Evolutionary conservation across 352 stramenopile species (phyloP), one percentile per base, ranked within the genome.

Genomic region (Phytopythium vexans): DNA sequence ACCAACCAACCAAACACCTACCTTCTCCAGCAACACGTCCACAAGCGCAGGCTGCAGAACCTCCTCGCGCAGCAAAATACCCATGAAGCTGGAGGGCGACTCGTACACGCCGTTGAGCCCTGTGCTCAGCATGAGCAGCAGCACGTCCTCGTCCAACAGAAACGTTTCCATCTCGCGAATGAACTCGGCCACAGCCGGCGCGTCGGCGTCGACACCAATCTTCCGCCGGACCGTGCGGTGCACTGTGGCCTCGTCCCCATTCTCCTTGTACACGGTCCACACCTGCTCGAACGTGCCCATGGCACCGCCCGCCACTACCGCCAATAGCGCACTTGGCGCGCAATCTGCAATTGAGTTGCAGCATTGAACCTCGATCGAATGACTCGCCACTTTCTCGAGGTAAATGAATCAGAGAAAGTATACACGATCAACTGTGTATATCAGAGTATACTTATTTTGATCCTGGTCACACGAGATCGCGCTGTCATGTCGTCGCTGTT

Each of bases 21-120:
- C 58, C 41, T 84, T 79, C 32, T 86, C 74, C 6, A 88, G 61
- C 49, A 88, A 54, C 21, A 84, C 32, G 21, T 83, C 72, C 3
- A 86, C 52, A 12, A 88, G 47, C 8, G 40, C 46, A 2, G 62
- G 59, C 45, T 88, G 73, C 31, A 88, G 54, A 40, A 61, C 62
- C 14, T 86, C 77, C 40, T 83, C 60, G 10, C 74, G 70, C 47
- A 86, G 54, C 33, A 88, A 49, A n/a, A 86, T 48, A 1, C 77
- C 70, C 6, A 86, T 37, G 42, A 88, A 88, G 60, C 74, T 88
- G 42, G 60, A 62, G 48, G 72, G 57, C 33, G 72, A 67, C 41
- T 82, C 72, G 42, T 67, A 77, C 40, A 64, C 49, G 31, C 71
- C 71, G 45, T 63, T 58, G 14, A 79, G 49, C 6, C 72, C 72